Conservation (phyloP, 2,329 filamentous ascomycete genomes). For the Didymella pomorum region DNA sequence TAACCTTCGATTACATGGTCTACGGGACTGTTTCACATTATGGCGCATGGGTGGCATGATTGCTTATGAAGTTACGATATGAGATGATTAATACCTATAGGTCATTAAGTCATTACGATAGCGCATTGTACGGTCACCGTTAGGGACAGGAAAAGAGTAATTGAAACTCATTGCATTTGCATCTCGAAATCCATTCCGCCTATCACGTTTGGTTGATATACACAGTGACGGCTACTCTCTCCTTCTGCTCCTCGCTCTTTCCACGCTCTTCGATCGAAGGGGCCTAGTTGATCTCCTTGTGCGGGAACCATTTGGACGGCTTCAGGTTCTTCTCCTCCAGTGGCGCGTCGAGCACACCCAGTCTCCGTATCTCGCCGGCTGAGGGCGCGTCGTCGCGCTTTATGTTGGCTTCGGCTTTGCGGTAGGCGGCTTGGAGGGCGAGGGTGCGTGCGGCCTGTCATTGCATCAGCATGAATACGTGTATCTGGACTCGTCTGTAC, state of each 20-base stretch:
- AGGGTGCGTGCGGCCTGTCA: constrained; percentile 76
- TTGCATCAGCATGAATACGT: neutral
- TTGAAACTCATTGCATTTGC: constrained; percentile 17
- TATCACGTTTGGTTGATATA: constrained; percentile 12
- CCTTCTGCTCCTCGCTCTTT: neutral
- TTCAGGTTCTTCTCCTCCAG: constrained; percentile 73
- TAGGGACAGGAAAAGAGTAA: neutral
- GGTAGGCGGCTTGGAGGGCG: constrained; percentile 83
- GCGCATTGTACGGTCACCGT: constrained; percentile 1
- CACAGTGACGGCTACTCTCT: constrained; percentile 4
- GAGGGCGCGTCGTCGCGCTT: constrained; percentile 82
- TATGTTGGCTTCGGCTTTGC: constrained; percentile 76
- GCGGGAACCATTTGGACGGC: constrained; percentile 54
- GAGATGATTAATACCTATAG: constrained; percentile 9
- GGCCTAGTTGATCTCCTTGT: constrained; percentile 50
- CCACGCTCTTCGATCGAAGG: neutral
- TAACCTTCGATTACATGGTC: constrained; percentile 4
- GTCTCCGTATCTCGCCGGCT: constrained; percentile 84
- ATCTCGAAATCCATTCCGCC: neutral
- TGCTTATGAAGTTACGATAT: constrained; percentile 22
- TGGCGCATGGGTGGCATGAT: constrained; percentile 10
- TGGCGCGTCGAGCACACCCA: constrained; percentile 79
- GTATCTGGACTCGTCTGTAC: constrained; percentile 38
- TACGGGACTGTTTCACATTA: constrained; percentile 4
- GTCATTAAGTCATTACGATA: neutral